Base-by-base conservation (phyloP, 2,329 filamentous ascomycete species). In the Fusarium sororula region DNA sequence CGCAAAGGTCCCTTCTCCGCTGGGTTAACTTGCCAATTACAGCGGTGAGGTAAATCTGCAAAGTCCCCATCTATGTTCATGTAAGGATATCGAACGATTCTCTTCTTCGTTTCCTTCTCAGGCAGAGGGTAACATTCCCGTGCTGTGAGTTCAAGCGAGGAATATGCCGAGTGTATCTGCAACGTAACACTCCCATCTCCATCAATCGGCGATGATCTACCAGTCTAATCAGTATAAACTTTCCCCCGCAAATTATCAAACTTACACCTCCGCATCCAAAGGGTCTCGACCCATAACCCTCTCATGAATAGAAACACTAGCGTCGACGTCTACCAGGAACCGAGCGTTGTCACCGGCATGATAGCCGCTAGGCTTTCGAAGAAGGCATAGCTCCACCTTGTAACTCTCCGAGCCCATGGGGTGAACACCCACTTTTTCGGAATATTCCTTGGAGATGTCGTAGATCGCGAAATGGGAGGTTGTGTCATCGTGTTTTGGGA, bases 321-420 rank as follows among this genome's bases (percentile, higher is more conserved):
- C 8, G 1, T 13, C 26, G 1, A 59, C 11, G 5, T 73, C 24
- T 1, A 72, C 64, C 5, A 72, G 26, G 20, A 69, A 72, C 11
- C 64, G 39, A 1, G 59, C 64, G n/a, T 70, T 18, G 13, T 72
- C 69, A 1, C 42, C 45, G 3, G 5, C 37, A 7, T 41, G 38
- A 17, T 63, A 30, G 2, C 69, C 69, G 14, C 26, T 55, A 4
- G 69, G 69, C 22, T 72, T 72, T n/a, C 39, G 55, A 38, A 71
- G 54, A 53, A 69, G 32, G 7, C 26, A 58, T 26, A 72, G 30
- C 15, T 53, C 51, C 3, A 72, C 44, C 30, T 72, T 72, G 24
- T 72, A 72, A 11, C n/a, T 15, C 15, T 58, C 42, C 2, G 54
- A 55, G 8, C 69, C 63, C 58, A 72, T 54, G 1, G 44, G 48